Conservation (phyloP, 257 asterid genomes). For the Ilex aquifolium region DNA sequence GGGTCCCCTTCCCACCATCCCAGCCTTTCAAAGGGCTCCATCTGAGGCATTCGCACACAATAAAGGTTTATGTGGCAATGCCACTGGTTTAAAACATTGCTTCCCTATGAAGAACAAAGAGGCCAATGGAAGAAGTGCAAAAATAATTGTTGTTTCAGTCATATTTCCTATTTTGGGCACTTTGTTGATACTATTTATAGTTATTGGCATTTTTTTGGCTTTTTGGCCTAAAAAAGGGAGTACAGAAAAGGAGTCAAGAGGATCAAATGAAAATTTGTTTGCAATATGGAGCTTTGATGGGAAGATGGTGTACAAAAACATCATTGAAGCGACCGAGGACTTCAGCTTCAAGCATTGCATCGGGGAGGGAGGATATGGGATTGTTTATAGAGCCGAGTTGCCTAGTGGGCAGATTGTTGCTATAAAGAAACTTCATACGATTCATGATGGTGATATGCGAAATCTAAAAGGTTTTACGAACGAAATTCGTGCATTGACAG, state of each 20-base stretch:
- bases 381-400: conserved; percentile 20
- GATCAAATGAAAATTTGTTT: neutral
- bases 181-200: neutral
- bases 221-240: no score
- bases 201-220: neutral
- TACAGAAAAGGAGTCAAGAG: neutral
- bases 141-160: neutral
- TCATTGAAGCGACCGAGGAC: neutral
- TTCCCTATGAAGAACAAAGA: neutral
- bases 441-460: no score
- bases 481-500: no score
- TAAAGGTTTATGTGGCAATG: no score
- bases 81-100: neutral
- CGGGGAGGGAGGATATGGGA: conserved; percentile 18
- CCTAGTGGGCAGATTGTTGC: neutral
- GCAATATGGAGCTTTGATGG: neutral
- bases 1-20: no score
- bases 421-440: conserved; percentile 10
- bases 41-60: no score
- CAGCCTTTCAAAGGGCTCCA: no score
- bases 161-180: neutral
- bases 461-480: neutral
- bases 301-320: no score
- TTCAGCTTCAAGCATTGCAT: conserved; percentile 14
- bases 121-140: neutral